Evolutionary conservation across 345 rosid species (phyloP).

Genomic region (Tarenaya hassleriana): DNA sequence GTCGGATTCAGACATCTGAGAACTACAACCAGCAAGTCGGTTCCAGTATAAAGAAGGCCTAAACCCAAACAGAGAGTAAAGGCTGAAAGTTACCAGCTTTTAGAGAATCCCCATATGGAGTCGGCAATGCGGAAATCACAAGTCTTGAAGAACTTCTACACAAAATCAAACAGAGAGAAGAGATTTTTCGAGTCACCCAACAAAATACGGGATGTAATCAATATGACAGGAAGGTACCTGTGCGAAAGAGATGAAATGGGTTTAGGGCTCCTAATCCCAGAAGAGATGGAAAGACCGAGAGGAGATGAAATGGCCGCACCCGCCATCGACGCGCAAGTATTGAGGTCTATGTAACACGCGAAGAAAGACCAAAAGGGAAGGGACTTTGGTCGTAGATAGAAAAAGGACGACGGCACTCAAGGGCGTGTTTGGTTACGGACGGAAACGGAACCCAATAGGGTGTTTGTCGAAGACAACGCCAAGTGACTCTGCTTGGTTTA

Average conservation of each 20-base stretch:
- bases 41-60: background rate
- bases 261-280: slow-evolving; percentile 23
- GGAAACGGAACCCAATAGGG: slow-evolving; percentile 13
- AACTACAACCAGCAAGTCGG: background rate
- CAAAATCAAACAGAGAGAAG: background rate
- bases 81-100: slow-evolving; percentile 26
- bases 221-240: slow-evolving; percentile 27
- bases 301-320: slow-evolving; percentile 42
- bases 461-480: too few relatives aligned
- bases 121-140: slow-evolving; percentile 35
- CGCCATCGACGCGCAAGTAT: slow-evolving; percentile 31
- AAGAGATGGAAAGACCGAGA: slow-evolving; percentile 28
- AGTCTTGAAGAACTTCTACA: slow-evolving; percentile 34
- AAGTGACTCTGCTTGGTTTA: background rate
- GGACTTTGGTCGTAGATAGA: slow-evolving; percentile 27
- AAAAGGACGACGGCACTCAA: slow-evolving; percentile 16
- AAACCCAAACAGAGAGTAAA: slow-evolving; percentile 2
- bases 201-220: background rate
- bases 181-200: background rate
- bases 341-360: background rate
- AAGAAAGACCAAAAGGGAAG: background rate
- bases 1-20: slow-evolving; percentile 5
- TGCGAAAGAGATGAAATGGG: slow-evolving; percentile 23
- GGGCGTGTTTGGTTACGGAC: slow-evolving; percentile 24
- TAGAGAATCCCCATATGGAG: slow-evolving; percentile 35